Evolutionary conservation across 1,284 basidiomycete species (phyloP).

Genomic region (Trichosporon sp.): DNA sequence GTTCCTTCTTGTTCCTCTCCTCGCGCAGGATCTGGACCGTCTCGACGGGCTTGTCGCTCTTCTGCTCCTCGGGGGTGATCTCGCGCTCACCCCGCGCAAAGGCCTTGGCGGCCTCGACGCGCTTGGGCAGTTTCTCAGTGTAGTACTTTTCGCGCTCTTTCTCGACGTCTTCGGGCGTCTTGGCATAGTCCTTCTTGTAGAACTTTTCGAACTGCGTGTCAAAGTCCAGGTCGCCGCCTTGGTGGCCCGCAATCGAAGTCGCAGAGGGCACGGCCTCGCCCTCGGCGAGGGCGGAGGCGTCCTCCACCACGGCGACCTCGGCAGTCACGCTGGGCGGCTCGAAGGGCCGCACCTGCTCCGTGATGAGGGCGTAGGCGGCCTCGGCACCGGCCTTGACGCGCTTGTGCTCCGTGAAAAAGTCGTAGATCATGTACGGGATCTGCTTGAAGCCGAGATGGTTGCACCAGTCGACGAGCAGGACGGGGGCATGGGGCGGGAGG

Average conservation of each 20-base stretch:
- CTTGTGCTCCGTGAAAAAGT: constrained; percentile 88
- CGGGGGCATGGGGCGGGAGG: constrained; percentile 76
- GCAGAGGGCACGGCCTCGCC: background rate
- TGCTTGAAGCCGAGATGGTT: constrained; percentile 84
- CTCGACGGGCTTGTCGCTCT: constrained; percentile 69
- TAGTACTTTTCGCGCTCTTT: constrained; percentile 78
- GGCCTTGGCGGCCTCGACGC: constrained; percentile 74
- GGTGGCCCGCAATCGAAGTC: background rate
- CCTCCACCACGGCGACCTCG: constrained; percentile 21
- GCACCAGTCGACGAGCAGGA: constrained; percentile 83
- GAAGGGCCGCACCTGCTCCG: constrained; percentile 68
- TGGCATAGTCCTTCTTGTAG: constrained; percentile 68
- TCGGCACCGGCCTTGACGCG: constrained; percentile 78
- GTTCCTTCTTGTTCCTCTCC: constrained; percentile 82
- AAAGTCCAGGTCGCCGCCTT: constrained; percentile 69
- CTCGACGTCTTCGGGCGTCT: constrained; percentile 66
- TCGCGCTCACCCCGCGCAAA: constrained; percentile 77
- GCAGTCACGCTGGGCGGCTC: constrained; percentile 41
- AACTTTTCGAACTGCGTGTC: constrained; percentile 68
- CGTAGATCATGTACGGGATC: constrained; percentile 85
- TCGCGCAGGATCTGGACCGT: constrained; percentile 83
- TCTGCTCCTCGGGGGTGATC: constrained; percentile 76
- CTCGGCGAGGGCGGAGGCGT: constrained; percentile 19
- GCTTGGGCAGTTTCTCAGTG: constrained; percentile 64
- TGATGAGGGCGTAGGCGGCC: constrained; percentile 74